Conservation (phyloP, 169 alveolate species). For the Plasmodium relictum region DNA sequence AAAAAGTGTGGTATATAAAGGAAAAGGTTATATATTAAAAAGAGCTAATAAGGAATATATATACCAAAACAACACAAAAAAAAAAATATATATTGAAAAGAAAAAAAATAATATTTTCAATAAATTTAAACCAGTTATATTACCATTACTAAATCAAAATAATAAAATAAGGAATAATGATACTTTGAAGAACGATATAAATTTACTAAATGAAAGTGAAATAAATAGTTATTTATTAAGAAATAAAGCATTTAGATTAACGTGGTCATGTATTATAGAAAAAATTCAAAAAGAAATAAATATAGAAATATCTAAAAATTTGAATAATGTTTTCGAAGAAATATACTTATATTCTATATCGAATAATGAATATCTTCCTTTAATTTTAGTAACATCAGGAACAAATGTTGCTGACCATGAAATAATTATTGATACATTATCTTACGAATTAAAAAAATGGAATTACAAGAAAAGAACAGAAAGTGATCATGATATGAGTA, state of each 20-base stretch:
- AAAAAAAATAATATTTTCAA: constrained; percentile 37
- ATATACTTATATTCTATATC: constrained; percentile 51
- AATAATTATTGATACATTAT: constrained; percentile 46
- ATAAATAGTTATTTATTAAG: constrained; percentile 49
- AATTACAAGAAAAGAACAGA: not conserved
- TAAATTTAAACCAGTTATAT: constrained; percentile 49
- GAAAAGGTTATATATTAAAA: constrained; percentile 56
- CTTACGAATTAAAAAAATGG: constrained; percentile 51
- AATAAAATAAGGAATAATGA: not conserved
- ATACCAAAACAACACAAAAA: constrained; percentile 5
- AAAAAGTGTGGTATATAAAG: constrained; percentile 17
- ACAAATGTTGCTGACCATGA: constrained; percentile 73
- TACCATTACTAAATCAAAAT: constrained; percentile 39
- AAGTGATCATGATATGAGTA: not conserved
- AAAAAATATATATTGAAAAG: constrained; percentile 18
- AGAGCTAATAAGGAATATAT: constrained; percentile 30
- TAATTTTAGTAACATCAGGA: constrained; percentile 64
- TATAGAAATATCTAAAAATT: constrained; percentile 52
- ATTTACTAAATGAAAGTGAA: constrained; percentile 44
- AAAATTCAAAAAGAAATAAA: constrained; percentile 56
- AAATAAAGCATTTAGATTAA: constrained; percentile 58
- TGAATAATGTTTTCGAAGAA: constrained; percentile 55
- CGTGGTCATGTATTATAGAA: constrained; percentile 57
- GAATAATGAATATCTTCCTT: constrained; percentile 30
- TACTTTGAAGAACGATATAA: constrained; percentile 2